A percentile compares a stretch with the other conserved stretches of the same genome.
Conservation (phyloP, 345 rosid genomes). For the Laguncularia racemosa region DNA sequence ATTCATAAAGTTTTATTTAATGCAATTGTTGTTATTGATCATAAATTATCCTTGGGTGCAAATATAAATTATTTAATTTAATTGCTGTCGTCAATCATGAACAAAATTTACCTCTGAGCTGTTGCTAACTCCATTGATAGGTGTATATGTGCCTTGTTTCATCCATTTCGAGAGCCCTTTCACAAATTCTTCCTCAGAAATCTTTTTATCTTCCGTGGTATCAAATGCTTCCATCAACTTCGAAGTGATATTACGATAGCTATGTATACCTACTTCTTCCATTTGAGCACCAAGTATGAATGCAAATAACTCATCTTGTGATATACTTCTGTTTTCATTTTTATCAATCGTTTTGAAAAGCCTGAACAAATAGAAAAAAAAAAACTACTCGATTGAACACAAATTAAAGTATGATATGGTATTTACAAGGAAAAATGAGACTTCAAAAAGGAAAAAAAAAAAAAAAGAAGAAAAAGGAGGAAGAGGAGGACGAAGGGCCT, state of each 20-base stretch:
- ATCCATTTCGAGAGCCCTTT: slow-evolving; percentile 30
- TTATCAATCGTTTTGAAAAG: slow-evolving; percentile 29
- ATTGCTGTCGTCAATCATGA: too few relatives aligned
- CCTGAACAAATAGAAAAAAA: slow-evolving; percentile 23
- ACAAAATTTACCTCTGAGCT: slow-evolving; percentile 15
- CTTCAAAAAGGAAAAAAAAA: too few relatives aligned
- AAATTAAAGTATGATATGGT: too few relatives aligned
- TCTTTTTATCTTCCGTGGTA: slow-evolving; percentile 14
- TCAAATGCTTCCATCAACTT: slow-evolving; percentile 30
- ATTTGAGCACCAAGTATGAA: slow-evolving; percentile 33
- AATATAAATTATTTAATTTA: too few relatives aligned
- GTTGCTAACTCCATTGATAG: neutral
- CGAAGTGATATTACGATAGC: slow-evolving; percentile 12
- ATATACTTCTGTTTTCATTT: slow-evolving; percentile 13
- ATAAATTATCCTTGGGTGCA: too few relatives aligned
- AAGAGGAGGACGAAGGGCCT: slow-evolving; percentile 3
- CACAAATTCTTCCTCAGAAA: slow-evolving; percentile 26
- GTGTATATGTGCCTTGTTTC: slow-evolving; percentile 4
- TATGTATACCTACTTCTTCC: slow-evolving; percentile 18
- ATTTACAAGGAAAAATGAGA: too few relatives aligned
- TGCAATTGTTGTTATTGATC: too few relatives aligned
- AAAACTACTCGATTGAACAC: neutral
- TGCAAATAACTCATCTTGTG: slow-evolving; percentile 28
- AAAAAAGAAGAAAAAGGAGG: too few relatives aligned
- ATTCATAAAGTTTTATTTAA: too few relatives aligned